Conservation (phyloP, 2,329 filamentous ascomycete species). For the Neofusicoccum parvum region DNA sequence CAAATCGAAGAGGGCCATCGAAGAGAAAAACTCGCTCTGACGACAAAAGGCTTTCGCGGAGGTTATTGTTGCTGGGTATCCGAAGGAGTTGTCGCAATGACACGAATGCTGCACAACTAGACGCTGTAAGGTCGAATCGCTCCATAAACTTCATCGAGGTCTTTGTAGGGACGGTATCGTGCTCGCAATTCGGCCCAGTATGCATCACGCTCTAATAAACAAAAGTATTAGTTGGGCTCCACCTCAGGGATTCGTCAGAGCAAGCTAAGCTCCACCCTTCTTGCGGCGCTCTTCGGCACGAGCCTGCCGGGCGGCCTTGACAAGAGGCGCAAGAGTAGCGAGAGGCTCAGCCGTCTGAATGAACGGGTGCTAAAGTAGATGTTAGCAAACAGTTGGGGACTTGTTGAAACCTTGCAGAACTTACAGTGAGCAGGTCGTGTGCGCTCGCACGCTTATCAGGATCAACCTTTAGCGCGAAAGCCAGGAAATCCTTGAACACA, state of each 20-base stretch:
- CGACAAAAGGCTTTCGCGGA: neutral
- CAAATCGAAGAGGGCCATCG: neutral
- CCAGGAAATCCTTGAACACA: slow-evolving; percentile 87
- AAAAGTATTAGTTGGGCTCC: slow-evolving; percentile 11
- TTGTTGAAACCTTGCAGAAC: slow-evolving; percentile 32
- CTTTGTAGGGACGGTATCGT: slow-evolving; percentile 8
- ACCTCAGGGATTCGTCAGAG: neutral
- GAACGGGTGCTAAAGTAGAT: slow-evolving; percentile 45
- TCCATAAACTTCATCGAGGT: slow-evolving; percentile 13
- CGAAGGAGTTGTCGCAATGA: slow-evolving; percentile 7
- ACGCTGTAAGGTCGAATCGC: slow-evolving; percentile 13
- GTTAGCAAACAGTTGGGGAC: neutral
- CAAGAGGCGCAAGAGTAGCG: slow-evolving; percentile 79
- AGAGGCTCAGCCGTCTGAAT: slow-evolving; percentile 56
- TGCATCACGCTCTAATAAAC: slow-evolving; percentile 16
- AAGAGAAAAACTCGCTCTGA: neutral
- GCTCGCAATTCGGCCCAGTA: slow-evolving; percentile 9
- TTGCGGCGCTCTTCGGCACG: slow-evolving; percentile 72
- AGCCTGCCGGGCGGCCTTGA: slow-evolving; percentile 81
- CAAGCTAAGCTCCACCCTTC: slow-evolving; percentile 43
- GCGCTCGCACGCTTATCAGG: slow-evolving; percentile 95
- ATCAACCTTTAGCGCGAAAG: slow-evolving; percentile 92
- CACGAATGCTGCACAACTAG: slow-evolving; percentile 13
- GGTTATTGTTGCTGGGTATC: slow-evolving; percentile 11
- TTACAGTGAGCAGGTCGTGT: slow-evolving; percentile 87